Percentiles rank a stretch among this genome's conserved stretches.
Evolutionary conservation across 805 yeast genomes (phyloP).

Genomic region (Jamesozyma lodderae): DNA sequence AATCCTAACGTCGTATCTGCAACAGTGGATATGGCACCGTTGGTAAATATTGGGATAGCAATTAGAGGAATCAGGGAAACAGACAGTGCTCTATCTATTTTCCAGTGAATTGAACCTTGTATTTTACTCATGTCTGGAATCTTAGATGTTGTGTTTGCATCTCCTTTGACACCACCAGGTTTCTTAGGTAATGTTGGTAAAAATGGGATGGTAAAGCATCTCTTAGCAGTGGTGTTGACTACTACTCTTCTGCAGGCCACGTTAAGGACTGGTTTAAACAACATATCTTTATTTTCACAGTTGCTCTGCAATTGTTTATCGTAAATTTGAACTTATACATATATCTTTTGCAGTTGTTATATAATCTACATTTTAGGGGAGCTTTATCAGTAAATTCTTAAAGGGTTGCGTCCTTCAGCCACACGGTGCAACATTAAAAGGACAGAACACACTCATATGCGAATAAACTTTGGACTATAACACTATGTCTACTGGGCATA

Average conservation of each 20-base stretch:
- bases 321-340: too few relatives aligned
- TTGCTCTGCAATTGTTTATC: too few relatives aligned
- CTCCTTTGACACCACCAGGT: slow-evolving; percentile 81
- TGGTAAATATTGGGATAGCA: slow-evolving; percentile 59
- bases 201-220: slow-evolving; percentile 30
- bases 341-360: too few relatives aligned
- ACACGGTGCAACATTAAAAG: too few relatives aligned
- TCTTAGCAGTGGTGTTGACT: background rate
- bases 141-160: slow-evolving; percentile 77
- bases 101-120: slow-evolving; percentile 90
- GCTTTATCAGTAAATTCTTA: too few relatives aligned
- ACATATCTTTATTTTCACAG: background rate
- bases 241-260: background rate
- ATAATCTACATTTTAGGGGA: too few relatives aligned
- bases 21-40: slow-evolving; percentile 59
- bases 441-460: too few relatives aligned
- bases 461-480: too few relatives aligned
- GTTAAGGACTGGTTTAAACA: background rate
- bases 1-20: slow-evolving; percentile 63
- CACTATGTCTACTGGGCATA: too few relatives aligned
- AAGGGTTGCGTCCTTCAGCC: too few relatives aligned
- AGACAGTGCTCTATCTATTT: slow-evolving; percentile 60
- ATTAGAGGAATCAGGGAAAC: slow-evolving; percentile 67
- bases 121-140: slow-evolving; percentile 51
- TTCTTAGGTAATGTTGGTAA: slow-evolving; percentile 64